Evolutionary conservation across 768 basidiomycete species (phyloP), one percentile per base, ranked within the genome.

Genomic region (Daedaleopsis sinensis): DNA sequence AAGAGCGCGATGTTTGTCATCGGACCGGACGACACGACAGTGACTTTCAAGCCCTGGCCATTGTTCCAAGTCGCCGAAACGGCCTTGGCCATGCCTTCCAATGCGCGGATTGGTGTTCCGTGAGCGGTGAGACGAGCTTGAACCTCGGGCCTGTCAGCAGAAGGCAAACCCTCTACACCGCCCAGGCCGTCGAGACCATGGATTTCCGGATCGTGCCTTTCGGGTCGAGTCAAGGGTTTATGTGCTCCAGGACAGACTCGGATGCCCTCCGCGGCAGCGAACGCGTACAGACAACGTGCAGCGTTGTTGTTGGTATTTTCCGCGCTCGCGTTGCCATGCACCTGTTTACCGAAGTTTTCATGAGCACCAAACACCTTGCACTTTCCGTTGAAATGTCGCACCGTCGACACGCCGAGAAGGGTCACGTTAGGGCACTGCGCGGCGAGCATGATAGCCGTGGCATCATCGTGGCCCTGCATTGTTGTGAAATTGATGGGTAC

Each of bases 391-490:
- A 7, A 32, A 3, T 32, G 57, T 60, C 59, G 18, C 78, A 92
- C 93, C 24, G 92, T 92, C 0, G 93, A 94, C n/a, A 96, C 76
- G 1, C 94, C 94, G 7, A 94, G 74, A 19, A 96, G 83, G 39
- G 81, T 73, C 58, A 94, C 81, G 61, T 87, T 80, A 1, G 82
- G 79, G 13, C 81, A 80, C 65, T 92, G 84, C 5, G 90, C 70
- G 5, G 91, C 92, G 10, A 95, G 76, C 70, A 96, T 77, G 53
- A 96, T 87, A 3, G 92, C 93, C 12, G 86, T 87, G 5, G 91
- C 94, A 76, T 96, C 94, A 68, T 96, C 94, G 68, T 96, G 94
- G 15, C 94, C 93, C 91, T 93, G 36, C 21, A 18, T 13, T 59
- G 13, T 63, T 61, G 44, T 38, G 58, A 52, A 36, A 16, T 19